Evolutionary conservation across 495 filamentous ascomycete species (phyloP), one percentile per base, ranked within the genome.

Genomic region (Hypoxylon lienhwacheense): DNA sequence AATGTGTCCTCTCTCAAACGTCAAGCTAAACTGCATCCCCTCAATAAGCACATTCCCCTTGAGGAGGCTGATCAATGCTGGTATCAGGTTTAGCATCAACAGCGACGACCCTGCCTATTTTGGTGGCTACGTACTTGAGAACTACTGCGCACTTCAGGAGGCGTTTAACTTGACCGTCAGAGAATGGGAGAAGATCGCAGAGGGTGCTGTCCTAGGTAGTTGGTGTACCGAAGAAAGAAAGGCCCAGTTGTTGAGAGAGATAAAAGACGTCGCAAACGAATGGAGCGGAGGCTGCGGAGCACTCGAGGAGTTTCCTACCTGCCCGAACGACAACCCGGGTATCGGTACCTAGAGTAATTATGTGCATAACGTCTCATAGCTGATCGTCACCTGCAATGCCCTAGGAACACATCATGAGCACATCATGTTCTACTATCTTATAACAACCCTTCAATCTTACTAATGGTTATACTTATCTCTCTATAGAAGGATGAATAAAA

Each of bases 21-120:
- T 89, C 5, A 73, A 76, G 52, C 60, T 91, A 50, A 70, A 74
- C 25, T 85, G 81, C 53, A 82, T 88, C 2, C 37, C 68, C 16
- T 69, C 69, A 15, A 70, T 90, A 8, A 66, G 66, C 6, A 72
- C 87, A 24, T 68, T 88, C 7, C 87, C 88, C 0, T 76, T 90
- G 25, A 72, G 85, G 17, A 72, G 57, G 36, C 86, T 89, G 56
- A 58, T 91, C 36, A 81, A 85, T 63, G 73, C 71, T 2, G 85
- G 84, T 0, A 82, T 88, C 22, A 77, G 70, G 63, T 87, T 88
- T 55, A 83, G 81, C 7, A 80, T 88, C 47, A 88, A 88, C 55
- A 85, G 84, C 62, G 85, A 92, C 64, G 87, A 91, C 65, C 87
- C 87, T 36, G 87, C 85, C 7, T 92, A 91, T 66, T 91, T 91